Conservation (phyloP, 805 yeast species). For the Saccharomycopsis guyanensis region DNA sequence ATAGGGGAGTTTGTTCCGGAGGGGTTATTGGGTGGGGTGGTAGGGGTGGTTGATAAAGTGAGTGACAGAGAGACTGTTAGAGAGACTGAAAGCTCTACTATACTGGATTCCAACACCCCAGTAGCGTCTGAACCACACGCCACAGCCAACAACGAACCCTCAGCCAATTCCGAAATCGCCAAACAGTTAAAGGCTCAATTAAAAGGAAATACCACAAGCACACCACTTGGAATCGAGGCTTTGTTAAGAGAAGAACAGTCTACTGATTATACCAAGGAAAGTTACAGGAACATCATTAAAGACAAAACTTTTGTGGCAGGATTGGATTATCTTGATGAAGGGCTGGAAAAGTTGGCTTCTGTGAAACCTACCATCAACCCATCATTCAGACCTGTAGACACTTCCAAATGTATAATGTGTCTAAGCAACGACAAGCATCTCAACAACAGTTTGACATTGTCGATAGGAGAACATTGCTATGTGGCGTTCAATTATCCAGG, state of each 20-base stretch:
- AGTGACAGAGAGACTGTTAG: not conserved
- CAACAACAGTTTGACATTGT: constrained; percentile 25
- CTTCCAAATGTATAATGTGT: constrained; percentile 28
- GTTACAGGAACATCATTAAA: constrained; percentile 29
- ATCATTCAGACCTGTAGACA: constrained; percentile 21
- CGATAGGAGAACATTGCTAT: constrained; percentile 35
- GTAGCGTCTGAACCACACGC: no score
- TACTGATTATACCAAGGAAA: constrained; percentile 20
- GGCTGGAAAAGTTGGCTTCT: constrained; percentile 33
- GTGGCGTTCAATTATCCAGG: constrained; percentile 22
- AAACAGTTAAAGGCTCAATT: not conserved
- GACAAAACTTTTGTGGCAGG: constrained; percentile 34
- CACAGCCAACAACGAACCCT: no score
- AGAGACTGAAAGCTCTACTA: not conserved
- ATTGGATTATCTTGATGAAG: constrained; percentile 37
- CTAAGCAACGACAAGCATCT: constrained; percentile 33
- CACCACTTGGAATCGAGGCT: constrained; percentile 24
- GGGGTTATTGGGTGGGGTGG: not conserved
- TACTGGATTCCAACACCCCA: no score
- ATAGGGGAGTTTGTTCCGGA: constrained; percentile 10
- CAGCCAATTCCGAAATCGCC: not conserved
- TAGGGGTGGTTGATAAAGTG: not conserved
- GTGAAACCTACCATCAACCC: constrained; percentile 3
- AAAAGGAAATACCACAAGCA: not conserved
- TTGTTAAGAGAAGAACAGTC: constrained; percentile 30